Evolutionary conservation across 306 rosid genomes (phyloP).

Genomic region (Gynostemma pentaphyllum): DNA sequence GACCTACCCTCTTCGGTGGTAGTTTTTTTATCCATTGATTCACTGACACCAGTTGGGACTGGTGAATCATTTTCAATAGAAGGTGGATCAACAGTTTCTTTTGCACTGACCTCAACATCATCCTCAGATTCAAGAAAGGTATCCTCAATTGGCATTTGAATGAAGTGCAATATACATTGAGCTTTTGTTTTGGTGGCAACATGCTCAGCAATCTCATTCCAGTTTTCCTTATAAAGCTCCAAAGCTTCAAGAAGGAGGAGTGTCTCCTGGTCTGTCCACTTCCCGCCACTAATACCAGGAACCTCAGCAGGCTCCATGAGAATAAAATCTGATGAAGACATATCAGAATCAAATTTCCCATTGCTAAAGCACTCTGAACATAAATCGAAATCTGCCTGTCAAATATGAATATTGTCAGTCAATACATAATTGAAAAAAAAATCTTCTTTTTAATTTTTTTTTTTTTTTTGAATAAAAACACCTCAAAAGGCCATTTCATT

Average conservation of each 20-base stretch:
- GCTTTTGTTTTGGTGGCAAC: conserved; percentile 92
- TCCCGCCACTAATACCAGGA: conserved; percentile 75
- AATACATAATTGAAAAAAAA: background rate
- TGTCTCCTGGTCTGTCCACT: conserved; percentile 98
- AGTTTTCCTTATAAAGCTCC: conserved; percentile 82
- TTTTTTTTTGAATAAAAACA: no score
- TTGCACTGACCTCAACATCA: conserved; percentile 29
- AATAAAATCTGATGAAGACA: conserved; percentile 82
- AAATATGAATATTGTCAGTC: conserved; percentile 29
- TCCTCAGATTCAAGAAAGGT: conserved; percentile 52
- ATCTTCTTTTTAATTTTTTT: no score
- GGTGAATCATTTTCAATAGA: conserved; percentile 33
- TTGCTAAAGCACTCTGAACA: conserved; percentile 81
- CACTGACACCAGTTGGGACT: conserved; percentile 36
- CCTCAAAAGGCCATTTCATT: no score
- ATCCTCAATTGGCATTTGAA: conserved; percentile 94
- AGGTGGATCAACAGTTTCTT: conserved; percentile 44
- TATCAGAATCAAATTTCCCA: conserved; percentile 70
- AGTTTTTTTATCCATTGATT: conserved; percentile 26
- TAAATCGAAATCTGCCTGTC: conserved; percentile 93
- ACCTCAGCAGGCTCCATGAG: conserved; percentile 97
- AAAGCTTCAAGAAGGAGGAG: conserved; percentile 94
- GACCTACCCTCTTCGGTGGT: conserved; percentile 29
- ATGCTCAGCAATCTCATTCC: conserved; percentile 94
- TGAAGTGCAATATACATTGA: conserved; percentile 86